Conservation (phyloP, 2,329 filamentous ascomycete species). For the Diplodia corticola region DNA sequence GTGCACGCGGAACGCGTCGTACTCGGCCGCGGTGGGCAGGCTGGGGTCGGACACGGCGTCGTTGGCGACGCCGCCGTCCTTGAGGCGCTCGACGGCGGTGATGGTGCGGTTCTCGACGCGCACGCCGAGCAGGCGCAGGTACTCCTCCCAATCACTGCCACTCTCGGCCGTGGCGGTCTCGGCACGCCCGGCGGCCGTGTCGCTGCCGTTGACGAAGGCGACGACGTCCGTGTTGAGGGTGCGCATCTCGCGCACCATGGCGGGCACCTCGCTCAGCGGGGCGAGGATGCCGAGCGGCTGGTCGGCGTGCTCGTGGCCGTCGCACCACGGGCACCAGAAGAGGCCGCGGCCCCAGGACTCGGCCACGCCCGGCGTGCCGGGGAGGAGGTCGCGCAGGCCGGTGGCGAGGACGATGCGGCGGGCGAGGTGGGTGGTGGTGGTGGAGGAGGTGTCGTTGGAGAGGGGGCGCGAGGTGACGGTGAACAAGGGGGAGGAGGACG, state of each 20-base stretch:
- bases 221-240: conserved; percentile 8
- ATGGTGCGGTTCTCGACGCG: not conserved
- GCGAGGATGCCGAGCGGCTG: not conserved
- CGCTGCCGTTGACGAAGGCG: conserved; percentile 16
- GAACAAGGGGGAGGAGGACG: not conserved
- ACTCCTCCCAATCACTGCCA: not conserved
- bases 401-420: not conserved
- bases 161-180: not conserved
- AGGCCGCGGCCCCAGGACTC: conserved; percentile 4
- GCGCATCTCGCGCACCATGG: not conserved
- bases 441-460: not conserved
- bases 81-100: not conserved
- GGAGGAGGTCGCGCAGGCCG: not conserved
- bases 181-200: not conserved
- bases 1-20: not conserved
- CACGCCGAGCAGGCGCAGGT: not conserved
- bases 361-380: not conserved
- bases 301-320: conserved; percentile 13
- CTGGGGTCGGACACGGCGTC: not conserved
- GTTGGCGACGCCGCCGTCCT: not conserved
- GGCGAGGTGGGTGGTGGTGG: not conserved
- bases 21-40: not conserved
- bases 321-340: conserved; percentile 19
- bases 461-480: not conserved
- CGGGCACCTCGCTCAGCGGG: not conserved